These are phyloP conservation scores for Eucalyptus tenuipes DNA, from an alignment of 345 rosid genomes.

Conservation along the genomic window DNA sequence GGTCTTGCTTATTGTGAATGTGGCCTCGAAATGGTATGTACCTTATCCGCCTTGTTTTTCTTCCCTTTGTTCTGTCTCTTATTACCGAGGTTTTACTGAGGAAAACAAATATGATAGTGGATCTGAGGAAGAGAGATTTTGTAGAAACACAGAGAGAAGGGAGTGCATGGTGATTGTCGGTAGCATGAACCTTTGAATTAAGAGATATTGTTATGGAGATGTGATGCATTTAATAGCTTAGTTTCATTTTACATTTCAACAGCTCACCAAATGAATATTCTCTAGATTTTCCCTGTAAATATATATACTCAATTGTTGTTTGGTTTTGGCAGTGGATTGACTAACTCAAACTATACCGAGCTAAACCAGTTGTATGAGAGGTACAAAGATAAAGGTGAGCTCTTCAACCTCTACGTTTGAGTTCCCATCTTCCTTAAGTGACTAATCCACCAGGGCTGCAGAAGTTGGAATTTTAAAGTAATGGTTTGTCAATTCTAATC, in stretches of 20 bases:
- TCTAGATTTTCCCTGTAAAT: not conserved
- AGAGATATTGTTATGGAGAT: not conserved
- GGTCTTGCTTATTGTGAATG: slow-evolving; percentile 55
- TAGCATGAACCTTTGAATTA: not conserved
- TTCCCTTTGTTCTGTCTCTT: not conserved
- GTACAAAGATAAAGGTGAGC: slow-evolving; percentile 70
- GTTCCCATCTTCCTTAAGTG: not conserved
- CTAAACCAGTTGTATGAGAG: slow-evolving; percentile 60
- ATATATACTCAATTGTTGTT: not conserved
- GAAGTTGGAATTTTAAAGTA: not conserved
- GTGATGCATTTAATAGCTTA: not conserved
- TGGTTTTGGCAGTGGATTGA: slow-evolving; percentile 58
- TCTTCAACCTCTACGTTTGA: not conserved
- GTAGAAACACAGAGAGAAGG: not conserved
- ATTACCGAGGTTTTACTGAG: not conserved
- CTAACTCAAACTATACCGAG: slow-evolving; percentile 76
- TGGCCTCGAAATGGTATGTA: slow-evolving; percentile 56
- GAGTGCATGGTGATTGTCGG: not conserved
- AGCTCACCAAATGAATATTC: not conserved
- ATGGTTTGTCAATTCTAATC: not conserved
- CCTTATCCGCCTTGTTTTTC: not conserved
- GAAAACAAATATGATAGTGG: not conserved
- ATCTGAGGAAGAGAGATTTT: not conserved
- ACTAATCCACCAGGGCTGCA: not conserved
- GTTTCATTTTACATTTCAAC: not conserved